These are phyloP conservation scores for Hibiscus mutabilis DNA, from an alignment of 345 rosid genomes.

Conservation along the genomic window DNA sequence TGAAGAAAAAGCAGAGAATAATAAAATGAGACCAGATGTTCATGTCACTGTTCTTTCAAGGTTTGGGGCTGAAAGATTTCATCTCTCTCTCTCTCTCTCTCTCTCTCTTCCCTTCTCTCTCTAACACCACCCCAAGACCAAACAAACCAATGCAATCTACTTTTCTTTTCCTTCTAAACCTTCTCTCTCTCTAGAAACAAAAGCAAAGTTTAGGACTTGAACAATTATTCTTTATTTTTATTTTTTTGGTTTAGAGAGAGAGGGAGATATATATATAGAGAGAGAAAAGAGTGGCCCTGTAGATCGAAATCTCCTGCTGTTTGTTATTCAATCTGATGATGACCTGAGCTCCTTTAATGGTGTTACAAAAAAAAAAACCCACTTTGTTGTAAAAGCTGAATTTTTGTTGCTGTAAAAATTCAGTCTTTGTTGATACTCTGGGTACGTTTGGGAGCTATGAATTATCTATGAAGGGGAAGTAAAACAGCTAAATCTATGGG, in stretches of 20 bases:
- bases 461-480: slow-evolving; percentile 17
- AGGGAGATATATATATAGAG: not conserved
- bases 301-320: slow-evolving; percentile 57
- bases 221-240: slow-evolving; percentile 13
- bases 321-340: slow-evolving; percentile 30
- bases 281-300: slow-evolving; percentile 64
- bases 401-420: slow-evolving; percentile 10
- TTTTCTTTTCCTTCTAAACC: slow-evolving; percentile 26
- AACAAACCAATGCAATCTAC: slow-evolving; percentile 11
- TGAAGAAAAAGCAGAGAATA: slow-evolving; percentile 72
- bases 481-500: slow-evolving; percentile 34
- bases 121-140: slow-evolving; percentile 12
- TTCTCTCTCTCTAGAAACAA: slow-evolving; percentile 29
- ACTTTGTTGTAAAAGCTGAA: slow-evolving; percentile 21
- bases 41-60: slow-evolving; percentile 42
- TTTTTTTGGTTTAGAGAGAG: not conserved
- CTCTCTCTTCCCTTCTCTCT: slow-evolving; percentile 23
- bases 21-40: slow-evolving; percentile 66
- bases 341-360: slow-evolving; percentile 62
- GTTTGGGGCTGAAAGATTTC: slow-evolving; percentile 63
- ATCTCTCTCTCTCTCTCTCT: slow-evolving; percentile 8
- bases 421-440: slow-evolving; percentile 15
- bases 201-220: slow-evolving; percentile 7
- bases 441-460: slow-evolving; percentile 19
- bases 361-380: slow-evolving; percentile 34